Evolutionary conservation across 345 rosid species (phyloP).

Genomic region (Euphorbia tirucalli): DNA sequence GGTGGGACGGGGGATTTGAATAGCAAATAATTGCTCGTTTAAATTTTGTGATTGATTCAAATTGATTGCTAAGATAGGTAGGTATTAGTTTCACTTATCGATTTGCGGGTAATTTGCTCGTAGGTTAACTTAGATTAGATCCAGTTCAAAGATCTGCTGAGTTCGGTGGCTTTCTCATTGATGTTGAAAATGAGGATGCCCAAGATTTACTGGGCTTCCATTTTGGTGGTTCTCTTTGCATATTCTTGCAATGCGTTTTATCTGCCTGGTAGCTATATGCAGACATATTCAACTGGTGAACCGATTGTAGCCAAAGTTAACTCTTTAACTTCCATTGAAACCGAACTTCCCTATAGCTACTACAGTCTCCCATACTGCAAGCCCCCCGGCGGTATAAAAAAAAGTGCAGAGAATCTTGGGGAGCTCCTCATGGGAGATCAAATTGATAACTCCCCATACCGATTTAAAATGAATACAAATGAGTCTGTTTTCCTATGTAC

Average conservation of each 20-base stretch:
- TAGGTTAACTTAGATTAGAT: not conserved
- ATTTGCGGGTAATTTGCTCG: not conserved
- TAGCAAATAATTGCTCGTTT: not conserved
- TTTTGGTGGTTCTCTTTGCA: slow-evolving; percentile 40
- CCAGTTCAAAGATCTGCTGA: slow-evolving; percentile 8
- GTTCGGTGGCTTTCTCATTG: slow-evolving; percentile 9
- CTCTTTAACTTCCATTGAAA: slow-evolving; percentile 88
- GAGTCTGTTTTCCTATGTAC: slow-evolving; percentile 74
- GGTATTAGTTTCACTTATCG: not conserved
- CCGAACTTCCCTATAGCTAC: slow-evolving; percentile 81
- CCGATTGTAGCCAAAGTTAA: slow-evolving; percentile 62
- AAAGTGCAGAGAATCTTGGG: slow-evolving; percentile 87
- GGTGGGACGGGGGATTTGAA: not conserved
- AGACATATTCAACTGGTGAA: slow-evolving; percentile 54
- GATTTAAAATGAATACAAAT: slow-evolving; percentile 64
- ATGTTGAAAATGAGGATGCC: slow-evolving; percentile 30
- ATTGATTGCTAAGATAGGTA: not conserved
- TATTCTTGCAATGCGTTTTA: slow-evolving; percentile 65
- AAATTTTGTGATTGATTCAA: not conserved
- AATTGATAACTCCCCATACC: slow-evolving; percentile 79
- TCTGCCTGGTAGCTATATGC: slow-evolving; percentile 88
- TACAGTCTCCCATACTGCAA: slow-evolving; percentile 74
- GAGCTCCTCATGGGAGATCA: slow-evolving; percentile 92
- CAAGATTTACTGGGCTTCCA: slow-evolving; percentile 32
- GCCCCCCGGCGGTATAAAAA: slow-evolving; percentile 56